phyloP scores from a whole-genome alignment of 352 stramenopile species.

The Globisporangium heterothallicum region DNA sequence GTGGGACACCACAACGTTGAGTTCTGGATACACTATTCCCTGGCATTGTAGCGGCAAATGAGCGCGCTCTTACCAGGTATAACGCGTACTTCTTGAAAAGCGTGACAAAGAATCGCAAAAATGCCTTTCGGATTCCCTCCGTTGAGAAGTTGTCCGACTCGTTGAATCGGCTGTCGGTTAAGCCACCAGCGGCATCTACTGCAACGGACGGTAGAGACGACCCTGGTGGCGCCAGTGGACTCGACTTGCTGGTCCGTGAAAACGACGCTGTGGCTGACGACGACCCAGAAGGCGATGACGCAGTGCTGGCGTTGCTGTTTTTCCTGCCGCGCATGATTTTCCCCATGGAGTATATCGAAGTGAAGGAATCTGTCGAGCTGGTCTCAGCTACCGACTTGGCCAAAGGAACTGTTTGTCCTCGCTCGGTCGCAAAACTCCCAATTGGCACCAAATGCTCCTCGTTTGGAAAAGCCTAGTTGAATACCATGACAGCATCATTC shows the following conservation, averaged over 20 bases:
- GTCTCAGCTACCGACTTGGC: slow-evolving; percentile 52
- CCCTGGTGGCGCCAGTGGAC: background rate
- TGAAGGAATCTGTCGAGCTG: slow-evolving; percentile 40
- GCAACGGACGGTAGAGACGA: background rate
- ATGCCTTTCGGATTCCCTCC: slow-evolving; percentile 56
- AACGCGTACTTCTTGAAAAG: slow-evolving; percentile 73
- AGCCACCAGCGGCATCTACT: slow-evolving; percentile 32
- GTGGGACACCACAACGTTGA: too few relatives aligned
- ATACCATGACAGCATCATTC: background rate
- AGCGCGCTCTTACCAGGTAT: slow-evolving; percentile 46
- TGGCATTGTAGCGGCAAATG: too few relatives aligned
- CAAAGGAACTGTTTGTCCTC: slow-evolving; percentile 65
- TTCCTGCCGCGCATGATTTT: slow-evolving; percentile 62
- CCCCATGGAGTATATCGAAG: slow-evolving; percentile 57
- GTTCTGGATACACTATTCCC: too few relatives aligned
- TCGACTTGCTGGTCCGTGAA: slow-evolving; percentile 12
- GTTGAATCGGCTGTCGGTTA: slow-evolving; percentile 66
- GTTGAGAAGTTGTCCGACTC: slow-evolving; percentile 68
- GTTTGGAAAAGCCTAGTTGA: slow-evolving; percentile 62
- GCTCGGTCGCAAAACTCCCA: slow-evolving; percentile 59
- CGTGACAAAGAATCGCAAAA: slow-evolving; percentile 80
- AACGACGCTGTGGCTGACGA: slow-evolving; percentile 14
- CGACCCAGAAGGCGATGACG: slow-evolving; percentile 25
- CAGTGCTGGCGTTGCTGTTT: slow-evolving; percentile 35
- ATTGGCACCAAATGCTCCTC: slow-evolving; percentile 80